Base-by-base conservation (phyloP, 1,284 basidiomycete species). In the Ganoderma leucocontextum region DNA sequence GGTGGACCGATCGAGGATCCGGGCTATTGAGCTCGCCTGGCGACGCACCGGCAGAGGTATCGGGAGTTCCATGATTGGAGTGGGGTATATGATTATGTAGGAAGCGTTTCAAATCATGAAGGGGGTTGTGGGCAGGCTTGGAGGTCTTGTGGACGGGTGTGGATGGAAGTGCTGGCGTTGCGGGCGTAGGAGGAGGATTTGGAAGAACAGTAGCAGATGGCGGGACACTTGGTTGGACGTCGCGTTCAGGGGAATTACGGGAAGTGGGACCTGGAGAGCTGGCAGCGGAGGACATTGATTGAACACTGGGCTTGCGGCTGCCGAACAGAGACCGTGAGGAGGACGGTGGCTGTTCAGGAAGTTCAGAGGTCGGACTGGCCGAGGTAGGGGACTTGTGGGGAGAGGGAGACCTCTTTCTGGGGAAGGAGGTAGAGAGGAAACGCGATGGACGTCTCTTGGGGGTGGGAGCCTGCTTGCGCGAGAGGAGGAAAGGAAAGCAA, bases 91-190 rank as follows among this genome's bases (percentile, higher is more conserved):
- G 94, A 80, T 94, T 89, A 81, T 96, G 94, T 70, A 97, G 87
- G 84, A 97, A 97, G 39, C 95, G 92, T 77, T 95, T 95, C 74
- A 98, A 89, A 80, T 97, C 96, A 80, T 94, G 90, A 62, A 98
- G 86, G 4, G 95, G 92, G 0, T 94, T 90, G 70, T 86, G 85
- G 67, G 86, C 82, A 66, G 79, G 76, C 72, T 79, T 81, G 29
- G 68, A 62, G 36, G 71, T 70, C 74, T 76, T 79, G 67, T 70
- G 59, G 6, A 66, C 52, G 19, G 71, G 66, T 29, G 68, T 60
- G 22, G 47, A 52, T 52, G 47, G 47, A 25, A 52, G 12, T 29
- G 47, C 47, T 5, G 47, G n/a, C n/a, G 47, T 25, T 25, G 65
- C 66, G 42, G 61, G 72, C 17, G 71, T 67, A 19, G 71, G 53